phyloP scores from a whole-genome alignment of 2,329 filamentous ascomycete genomes.

The Triangularia verruculosa region DNA sequence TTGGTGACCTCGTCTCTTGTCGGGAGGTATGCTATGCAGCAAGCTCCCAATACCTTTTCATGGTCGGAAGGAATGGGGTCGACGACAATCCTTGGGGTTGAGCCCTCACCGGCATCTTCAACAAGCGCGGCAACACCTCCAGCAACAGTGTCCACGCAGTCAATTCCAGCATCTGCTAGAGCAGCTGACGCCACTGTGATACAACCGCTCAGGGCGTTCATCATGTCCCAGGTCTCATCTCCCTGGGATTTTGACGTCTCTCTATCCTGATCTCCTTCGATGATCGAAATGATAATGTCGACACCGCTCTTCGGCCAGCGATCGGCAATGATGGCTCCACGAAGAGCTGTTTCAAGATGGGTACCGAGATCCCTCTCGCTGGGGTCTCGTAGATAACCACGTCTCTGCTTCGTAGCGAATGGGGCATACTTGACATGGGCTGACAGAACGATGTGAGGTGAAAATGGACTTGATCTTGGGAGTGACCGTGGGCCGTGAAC shows the following conservation, averaged over 20 bases:
- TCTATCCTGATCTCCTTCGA: constrained; percentile 87
- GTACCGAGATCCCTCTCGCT: constrained; percentile 86
- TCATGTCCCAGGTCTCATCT: constrained; percentile 75
- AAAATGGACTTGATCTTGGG: constrained; percentile 85
- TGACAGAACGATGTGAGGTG: constrained; percentile 84
- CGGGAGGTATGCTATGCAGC: constrained; percentile 86
- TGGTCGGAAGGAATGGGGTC: constrained; percentile 85
- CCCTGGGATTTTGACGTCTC: constrained; percentile 46
- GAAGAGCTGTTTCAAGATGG: constrained; percentile 85
- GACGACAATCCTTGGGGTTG: constrained; percentile 55
- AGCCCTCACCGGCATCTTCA: constrained; percentile 34
- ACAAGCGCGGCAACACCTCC: constrained; percentile 87
- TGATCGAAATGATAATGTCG: constrained; percentile 88
- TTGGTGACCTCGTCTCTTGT: constrained; percentile 88
- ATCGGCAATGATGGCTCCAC: constrained; percentile 87
- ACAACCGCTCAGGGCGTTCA: constrained; percentile 88
- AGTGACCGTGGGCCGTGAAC: constrained; percentile 91
- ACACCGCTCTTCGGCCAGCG: constrained; percentile 98
- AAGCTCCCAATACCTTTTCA: constrained; percentile 72
- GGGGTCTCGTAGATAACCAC: constrained; percentile 82
- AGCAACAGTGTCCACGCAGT: constrained; percentile 86
- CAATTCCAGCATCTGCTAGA: constrained; percentile 90
- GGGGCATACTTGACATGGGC: constrained; percentile 96
- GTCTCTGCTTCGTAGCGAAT: constrained; percentile 78
- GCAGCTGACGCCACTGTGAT: constrained; percentile 93